Evolutionary conservation across 1,139 yeast species (phyloP).

Genomic region (Candida sp.): DNA sequence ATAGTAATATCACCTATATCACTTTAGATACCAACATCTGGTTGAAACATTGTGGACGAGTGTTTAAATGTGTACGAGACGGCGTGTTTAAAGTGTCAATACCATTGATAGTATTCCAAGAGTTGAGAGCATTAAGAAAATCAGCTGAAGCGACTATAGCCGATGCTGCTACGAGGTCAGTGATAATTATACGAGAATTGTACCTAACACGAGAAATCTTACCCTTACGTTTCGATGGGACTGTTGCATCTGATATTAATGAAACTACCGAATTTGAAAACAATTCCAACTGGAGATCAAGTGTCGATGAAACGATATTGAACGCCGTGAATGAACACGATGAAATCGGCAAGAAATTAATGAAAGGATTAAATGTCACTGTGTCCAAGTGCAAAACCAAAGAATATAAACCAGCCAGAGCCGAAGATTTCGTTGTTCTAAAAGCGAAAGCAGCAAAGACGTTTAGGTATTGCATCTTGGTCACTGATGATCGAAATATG

Average conservation of each 20-base stretch:
- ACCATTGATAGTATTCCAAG: conserved; percentile 78
- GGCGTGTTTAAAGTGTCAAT: conserved; percentile 56
- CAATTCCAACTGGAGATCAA: conserved; percentile 61
- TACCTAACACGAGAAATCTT: conserved; percentile 51
- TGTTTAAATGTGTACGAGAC: conserved; percentile 65
- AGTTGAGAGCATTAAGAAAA: conserved; percentile 67
- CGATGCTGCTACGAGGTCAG: conserved; percentile 80
- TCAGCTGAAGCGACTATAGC: conserved; percentile 73
- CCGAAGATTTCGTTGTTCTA: conserved; percentile 15
- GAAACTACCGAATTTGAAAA: conserved; percentile 59
- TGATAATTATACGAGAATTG: conserved; percentile 66
- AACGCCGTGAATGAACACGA: conserved; percentile 49
- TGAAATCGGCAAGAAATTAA: conserved; percentile 35
- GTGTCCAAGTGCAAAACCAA: conserved; percentile 8
- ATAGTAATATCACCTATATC: conserved; percentile 52
- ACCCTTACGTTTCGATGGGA: conserved; percentile 54
- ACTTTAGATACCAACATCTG: conserved; percentile 78
- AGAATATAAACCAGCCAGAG: background rate
- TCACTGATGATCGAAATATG: conserved; percentile 76
- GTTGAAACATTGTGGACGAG: conserved; percentile 76
- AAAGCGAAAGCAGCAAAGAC: conserved; percentile 33
- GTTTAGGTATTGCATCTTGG: conserved; percentile 56
- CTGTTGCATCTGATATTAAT: conserved; percentile 52
- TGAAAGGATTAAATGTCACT: conserved; percentile 32
- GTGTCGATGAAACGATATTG: conserved; percentile 59